Evolutionary conservation across 306 rosid species (phyloP).

Genomic region (Clitoria ternatea): DNA sequence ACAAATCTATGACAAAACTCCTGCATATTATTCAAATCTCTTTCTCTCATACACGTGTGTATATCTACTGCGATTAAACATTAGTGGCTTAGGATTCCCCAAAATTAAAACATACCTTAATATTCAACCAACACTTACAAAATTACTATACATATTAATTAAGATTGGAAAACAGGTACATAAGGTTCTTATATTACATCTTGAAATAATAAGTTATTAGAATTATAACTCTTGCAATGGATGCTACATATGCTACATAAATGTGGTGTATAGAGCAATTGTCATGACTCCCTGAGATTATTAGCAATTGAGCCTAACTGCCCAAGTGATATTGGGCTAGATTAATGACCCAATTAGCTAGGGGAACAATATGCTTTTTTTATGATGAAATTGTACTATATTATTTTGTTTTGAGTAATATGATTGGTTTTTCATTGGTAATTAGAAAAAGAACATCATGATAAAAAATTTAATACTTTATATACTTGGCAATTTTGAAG

Average conservation of each 20-base stretch:
- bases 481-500: constrained; percentile 26
- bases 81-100: no score
- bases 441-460: not conserved
- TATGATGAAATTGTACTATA: not conserved
- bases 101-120: no score
- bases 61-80: no score
- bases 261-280: no score
- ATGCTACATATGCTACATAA: no score
- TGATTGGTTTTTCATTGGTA: not conserved
- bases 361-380: no score
- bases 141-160: not conserved
- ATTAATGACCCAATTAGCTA: no score
- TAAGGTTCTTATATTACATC: not conserved
- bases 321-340: no score
- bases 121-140: not conserved
- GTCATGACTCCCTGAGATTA: no score
- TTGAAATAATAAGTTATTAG: not conserved
- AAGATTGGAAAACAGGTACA: not conserved
- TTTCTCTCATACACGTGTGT: not conserved
- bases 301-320: no score
- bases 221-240: not conserved
- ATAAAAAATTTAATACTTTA: not conserved
- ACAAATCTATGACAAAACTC: not conserved
- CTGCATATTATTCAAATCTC: not conserved
- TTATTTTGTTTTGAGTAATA: not conserved